Conservation (phyloP, 108 stramenopile genomes). For the Fragilaria crotonensis region DNA sequence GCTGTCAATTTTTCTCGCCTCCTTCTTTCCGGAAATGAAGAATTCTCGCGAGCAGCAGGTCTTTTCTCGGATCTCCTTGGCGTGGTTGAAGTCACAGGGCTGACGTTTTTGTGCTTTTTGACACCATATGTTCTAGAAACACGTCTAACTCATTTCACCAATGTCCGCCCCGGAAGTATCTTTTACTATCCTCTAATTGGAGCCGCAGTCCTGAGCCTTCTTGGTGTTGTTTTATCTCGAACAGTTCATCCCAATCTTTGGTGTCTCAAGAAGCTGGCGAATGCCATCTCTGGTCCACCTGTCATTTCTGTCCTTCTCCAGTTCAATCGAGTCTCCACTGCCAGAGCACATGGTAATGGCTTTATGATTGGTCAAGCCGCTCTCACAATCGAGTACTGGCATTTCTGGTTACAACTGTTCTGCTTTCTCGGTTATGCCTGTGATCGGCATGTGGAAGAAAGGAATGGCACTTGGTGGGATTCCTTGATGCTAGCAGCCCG, state of each 20-base stretch:
- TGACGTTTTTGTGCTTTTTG: slow-evolving; percentile 3
- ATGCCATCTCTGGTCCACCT: background rate
- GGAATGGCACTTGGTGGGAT: background rate
- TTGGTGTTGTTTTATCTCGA: background rate
- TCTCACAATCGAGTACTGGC: slow-evolving; percentile 2
- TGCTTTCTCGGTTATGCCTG: background rate
- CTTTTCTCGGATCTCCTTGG: no score
- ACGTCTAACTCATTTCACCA: background rate
- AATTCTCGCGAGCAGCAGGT: no score
- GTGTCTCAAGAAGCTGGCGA: slow-evolving; percentile 3
- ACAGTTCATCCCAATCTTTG: slow-evolving; percentile 3
- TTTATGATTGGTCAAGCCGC: background rate
- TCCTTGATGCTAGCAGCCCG: background rate
- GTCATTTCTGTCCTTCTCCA: background rate
- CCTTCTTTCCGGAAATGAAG: no score
- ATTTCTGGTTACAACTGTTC: background rate
- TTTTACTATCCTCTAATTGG: background rate
- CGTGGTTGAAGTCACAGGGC: slow-evolving; percentile 3
- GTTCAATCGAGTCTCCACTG: background rate
- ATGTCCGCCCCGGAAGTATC: background rate
- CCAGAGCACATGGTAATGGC: background rate
- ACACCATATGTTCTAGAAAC: slow-evolving; percentile 2
- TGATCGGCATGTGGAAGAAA: background rate
- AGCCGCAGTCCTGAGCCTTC: background rate
- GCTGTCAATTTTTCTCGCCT: no score